phyloP scores from a whole-genome alignment of 202 grass and related monocot genomes.

The Setaria viridis region DNA sequence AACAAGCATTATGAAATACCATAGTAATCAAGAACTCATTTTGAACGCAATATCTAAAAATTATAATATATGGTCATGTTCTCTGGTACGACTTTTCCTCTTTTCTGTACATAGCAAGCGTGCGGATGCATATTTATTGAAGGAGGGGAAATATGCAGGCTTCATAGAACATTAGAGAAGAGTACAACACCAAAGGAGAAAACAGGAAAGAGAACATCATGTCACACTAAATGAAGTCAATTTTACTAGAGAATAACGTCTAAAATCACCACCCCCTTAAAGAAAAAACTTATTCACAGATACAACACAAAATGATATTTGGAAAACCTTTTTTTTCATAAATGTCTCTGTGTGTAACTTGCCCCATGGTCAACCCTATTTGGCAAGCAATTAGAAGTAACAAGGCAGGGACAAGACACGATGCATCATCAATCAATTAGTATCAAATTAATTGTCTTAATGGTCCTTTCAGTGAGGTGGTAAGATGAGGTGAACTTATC shows the following conservation, averaged over 20 bases:
- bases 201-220: neutral
- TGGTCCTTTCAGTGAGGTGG: constrained; percentile 32
- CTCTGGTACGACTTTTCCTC: neutral
- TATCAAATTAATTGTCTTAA: constrained; percentile 16
- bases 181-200: neutral
- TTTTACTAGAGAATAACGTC: neutral
- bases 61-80: neutral
- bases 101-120: neutral
- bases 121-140: neutral
- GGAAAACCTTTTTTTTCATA: neutral
- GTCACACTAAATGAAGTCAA: neutral
- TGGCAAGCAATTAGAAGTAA: constrained; percentile 34
- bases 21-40: neutral
- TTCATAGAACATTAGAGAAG: neutral
- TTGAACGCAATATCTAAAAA: neutral
- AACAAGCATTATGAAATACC: neutral
- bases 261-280: neutral
- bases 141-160: neutral
- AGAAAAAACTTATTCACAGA: neutral
- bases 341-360: constrained; percentile 8
- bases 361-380: constrained; percentile 1
- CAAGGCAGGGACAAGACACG: constrained; percentile 36
- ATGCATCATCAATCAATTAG: constrained; percentile 12
- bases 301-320: constrained; percentile 8
- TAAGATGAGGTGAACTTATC: constrained; percentile 36